phyloP scores from a whole-genome alignment of 345 rosid species.

The Dovyalis caffra region DNA sequence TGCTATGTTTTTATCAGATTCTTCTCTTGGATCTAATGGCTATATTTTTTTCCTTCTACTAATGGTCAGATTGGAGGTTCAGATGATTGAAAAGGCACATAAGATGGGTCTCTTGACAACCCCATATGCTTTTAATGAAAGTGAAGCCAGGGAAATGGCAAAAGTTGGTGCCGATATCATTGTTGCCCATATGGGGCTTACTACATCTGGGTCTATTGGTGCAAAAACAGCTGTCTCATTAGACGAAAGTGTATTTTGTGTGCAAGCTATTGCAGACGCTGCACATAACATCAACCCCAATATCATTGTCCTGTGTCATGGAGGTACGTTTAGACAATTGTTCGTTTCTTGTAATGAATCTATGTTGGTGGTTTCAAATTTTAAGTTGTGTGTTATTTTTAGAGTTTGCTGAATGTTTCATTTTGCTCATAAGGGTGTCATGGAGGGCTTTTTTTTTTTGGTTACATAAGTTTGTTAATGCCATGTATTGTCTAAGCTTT shows the following conservation, averaged over 20 bases:
- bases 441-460: no score
- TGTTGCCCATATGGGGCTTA: slow-evolving; percentile 97
- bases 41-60: slow-evolving; percentile 4
- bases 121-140: slow-evolving; percentile 75
- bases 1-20: slow-evolving; percentile 7
- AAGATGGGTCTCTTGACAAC: slow-evolving; percentile 87
- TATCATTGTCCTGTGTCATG: slow-evolving; percentile 78
- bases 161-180: slow-evolving; percentile 91
- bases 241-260: slow-evolving; percentile 69
- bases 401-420: not conserved
- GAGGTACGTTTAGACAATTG: no score
- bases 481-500: no score
- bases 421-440: not conserved
- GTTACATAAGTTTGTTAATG: no score
- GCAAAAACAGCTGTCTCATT: slow-evolving; percentile 80
- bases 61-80: slow-evolving; percentile 72
- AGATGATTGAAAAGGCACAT: slow-evolving; percentile 85
- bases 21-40: not conserved
- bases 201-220: slow-evolving; percentile 84
- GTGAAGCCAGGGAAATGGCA: slow-evolving; percentile 83
- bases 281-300: slow-evolving; percentile 59
- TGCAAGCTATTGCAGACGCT: slow-evolving; percentile 88
- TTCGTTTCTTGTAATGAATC: no score
- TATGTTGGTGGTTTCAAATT: not conserved
- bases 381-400: not conserved